Conservation (phyloP, 805 yeast species). For the Ogataea degrootiae region DNA sequence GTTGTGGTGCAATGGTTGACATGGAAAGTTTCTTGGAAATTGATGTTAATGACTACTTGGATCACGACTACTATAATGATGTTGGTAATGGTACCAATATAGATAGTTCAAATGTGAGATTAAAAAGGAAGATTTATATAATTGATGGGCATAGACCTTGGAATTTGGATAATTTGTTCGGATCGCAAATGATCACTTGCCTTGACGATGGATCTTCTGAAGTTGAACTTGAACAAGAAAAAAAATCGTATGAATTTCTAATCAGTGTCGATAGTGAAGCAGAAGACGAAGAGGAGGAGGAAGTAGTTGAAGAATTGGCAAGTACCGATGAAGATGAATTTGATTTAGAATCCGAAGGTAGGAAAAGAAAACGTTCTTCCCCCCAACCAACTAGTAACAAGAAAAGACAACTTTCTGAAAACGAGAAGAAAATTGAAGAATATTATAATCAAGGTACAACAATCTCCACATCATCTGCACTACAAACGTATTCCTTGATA, state of each 20-base stretch:
- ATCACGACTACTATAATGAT: slow-evolving; percentile 24
- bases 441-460: slow-evolving; percentile 86
- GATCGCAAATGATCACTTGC: slow-evolving; percentile 70
- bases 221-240: slow-evolving; percentile 50
- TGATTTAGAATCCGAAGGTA: slow-evolving; percentile 27
- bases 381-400: slow-evolving; percentile 34
- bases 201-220: slow-evolving; percentile 83
- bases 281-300: slow-evolving; percentile 32
- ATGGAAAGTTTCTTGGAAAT: slow-evolving; percentile 68
- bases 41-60: slow-evolving; percentile 48
- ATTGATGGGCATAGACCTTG: slow-evolving; percentile 95
- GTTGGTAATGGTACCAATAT: slow-evolving; percentile 17
- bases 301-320: slow-evolving; percentile 18
- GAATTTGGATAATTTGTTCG: slow-evolving; percentile 90
- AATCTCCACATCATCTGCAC: slow-evolving; percentile 65
- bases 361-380: slow-evolving; percentile 18
- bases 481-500: slow-evolving; percentile 74
- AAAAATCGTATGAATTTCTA: slow-evolving; percentile 55
- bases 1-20: slow-evolving; percentile 93
- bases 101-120: slow-evolving; percentile 25
- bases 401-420: slow-evolving; percentile 35
- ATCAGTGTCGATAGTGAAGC: slow-evolving; percentile 37
- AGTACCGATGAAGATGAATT: slow-evolving; percentile 26
- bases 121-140: slow-evolving; percentile 64
- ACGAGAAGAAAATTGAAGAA: slow-evolving; percentile 56